Conservation (phyloP, 2,329 filamentous ascomycete genomes). For the Zasmidium cellare region DNA sequence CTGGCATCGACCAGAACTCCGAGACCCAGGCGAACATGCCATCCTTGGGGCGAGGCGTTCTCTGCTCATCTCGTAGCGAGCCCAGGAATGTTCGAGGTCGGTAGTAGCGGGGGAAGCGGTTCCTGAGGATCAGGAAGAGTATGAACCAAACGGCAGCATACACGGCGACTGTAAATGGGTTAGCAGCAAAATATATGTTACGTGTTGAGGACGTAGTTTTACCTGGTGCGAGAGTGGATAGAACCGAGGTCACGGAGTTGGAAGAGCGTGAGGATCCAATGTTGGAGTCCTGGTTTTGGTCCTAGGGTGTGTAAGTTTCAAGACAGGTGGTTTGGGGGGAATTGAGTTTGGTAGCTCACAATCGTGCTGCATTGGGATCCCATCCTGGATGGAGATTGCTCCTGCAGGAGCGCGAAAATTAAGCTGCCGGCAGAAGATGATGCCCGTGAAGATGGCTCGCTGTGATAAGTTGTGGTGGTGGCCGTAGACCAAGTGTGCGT, state of each 20-base stretch:
- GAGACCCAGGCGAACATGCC: conserved; percentile 43
- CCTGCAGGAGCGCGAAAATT: neutral
- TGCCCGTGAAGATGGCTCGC: neutral
- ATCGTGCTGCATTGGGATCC: neutral
- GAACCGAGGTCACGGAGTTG: conserved; percentile 34
- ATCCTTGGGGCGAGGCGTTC: conserved; percentile 39
- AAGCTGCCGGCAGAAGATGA: neutral
- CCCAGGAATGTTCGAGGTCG: conserved; percentile 46
- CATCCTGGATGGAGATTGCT: neutral
- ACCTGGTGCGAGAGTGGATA: conserved; percentile 35
- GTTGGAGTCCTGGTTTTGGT: conserved; percentile 26
- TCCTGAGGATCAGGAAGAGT: conserved; percentile 44
- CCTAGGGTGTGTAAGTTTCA: neutral
- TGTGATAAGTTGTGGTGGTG: no score
- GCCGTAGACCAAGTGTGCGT: no score
- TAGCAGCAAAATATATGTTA: neutral
- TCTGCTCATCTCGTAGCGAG: conserved; percentile 42
- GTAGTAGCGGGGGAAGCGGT: conserved; percentile 46
- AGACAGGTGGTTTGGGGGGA: neutral
- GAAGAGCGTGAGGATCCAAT: conserved; percentile 24
- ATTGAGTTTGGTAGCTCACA: neutral
- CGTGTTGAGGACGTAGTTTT: neutral
- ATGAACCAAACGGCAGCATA: conserved; percentile 29
- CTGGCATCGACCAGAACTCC: conserved; percentile 57
- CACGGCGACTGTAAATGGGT: neutral